These are phyloP conservation scores for Tieghemiomyces parasiticus DNA, from an alignment of 192 early-diverging fungal species.

Conservation along the genomic window DNA sequence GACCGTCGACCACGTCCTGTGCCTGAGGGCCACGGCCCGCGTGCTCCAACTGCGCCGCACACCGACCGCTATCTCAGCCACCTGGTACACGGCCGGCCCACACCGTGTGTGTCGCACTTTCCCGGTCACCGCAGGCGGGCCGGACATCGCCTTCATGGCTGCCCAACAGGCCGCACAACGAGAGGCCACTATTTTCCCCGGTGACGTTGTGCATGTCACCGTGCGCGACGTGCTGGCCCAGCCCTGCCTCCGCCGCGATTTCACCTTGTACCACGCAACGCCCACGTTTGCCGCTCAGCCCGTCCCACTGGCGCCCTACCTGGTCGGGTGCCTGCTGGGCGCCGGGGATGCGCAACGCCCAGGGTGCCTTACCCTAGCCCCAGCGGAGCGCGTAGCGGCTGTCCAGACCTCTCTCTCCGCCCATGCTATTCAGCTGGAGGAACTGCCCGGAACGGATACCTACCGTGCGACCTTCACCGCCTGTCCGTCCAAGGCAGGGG, in stretches of 20 bases:
- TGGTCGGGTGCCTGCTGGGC: too few species aligned
- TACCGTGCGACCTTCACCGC: too few species aligned
- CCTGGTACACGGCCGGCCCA: background rate
- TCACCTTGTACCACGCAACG: background rate
- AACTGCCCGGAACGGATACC: too few species aligned
- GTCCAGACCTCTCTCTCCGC: too few species aligned
- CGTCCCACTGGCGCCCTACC: constrained; percentile 4
- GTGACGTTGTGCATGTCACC: constrained; percentile 1
- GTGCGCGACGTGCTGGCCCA: background rate
- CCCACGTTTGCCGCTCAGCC: background rate
- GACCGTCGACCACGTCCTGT: constrained; percentile 19
- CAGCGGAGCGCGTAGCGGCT: too few species aligned
- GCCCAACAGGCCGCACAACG: background rate
- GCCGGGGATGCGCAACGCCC: too few species aligned
- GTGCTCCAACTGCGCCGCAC: background rate
- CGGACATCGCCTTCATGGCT: background rate
- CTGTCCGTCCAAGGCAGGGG: too few species aligned
- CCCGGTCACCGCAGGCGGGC: background rate
- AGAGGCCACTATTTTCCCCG: background rate
- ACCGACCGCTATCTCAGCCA: background rate
- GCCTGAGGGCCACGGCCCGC: background rate
- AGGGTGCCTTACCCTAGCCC: too few species aligned
- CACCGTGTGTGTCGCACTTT: background rate
- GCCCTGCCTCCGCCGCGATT: background rate
- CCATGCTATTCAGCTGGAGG: too few species aligned